phyloP scores from a whole-genome alignment of 2,329 filamentous ascomycete species.

The Arachnomyces sp. region DNA sequence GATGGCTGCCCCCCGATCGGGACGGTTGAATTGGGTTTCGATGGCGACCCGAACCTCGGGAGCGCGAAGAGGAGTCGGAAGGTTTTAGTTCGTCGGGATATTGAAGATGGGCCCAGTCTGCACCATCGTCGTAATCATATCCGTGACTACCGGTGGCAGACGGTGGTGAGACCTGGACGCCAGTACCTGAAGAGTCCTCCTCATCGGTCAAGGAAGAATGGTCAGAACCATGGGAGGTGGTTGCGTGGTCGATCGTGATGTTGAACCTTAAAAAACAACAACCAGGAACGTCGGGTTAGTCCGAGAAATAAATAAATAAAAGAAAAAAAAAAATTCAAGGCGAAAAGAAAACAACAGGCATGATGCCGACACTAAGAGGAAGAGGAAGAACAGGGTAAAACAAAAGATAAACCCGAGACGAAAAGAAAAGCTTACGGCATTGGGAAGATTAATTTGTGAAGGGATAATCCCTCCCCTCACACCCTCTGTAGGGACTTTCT shows the following conservation, averaged over 20 bases:
- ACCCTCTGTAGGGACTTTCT: conserved; percentile 5
- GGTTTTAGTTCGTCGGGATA: conserved; percentile 41
- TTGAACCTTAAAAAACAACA: conserved; percentile 30
- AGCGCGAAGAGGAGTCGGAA: conserved; percentile 39
- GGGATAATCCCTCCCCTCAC: conserved; percentile 10
- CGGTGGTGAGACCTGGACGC: conserved; percentile 34
- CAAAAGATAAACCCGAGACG: no score
- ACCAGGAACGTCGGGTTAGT: not conserved
- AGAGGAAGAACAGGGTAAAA: no score
- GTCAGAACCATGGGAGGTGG: conserved; percentile 30
- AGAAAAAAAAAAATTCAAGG: conserved; percentile 4
- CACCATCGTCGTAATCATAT: conserved; percentile 24
- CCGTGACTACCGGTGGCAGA: conserved; percentile 34
- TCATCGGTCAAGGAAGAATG: conserved; percentile 34
- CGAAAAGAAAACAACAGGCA: conserved; percentile 8
- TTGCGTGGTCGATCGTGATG: conserved; percentile 33
- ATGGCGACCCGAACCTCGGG: conserved; percentile 33
- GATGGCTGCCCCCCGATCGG: conserved; percentile 29
- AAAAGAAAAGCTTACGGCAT: conserved; percentile 18
- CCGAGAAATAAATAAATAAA: conserved; percentile 2
- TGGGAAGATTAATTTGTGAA: conserved; percentile 11
- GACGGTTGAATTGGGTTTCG: conserved; percentile 31
- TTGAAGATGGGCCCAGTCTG: conserved; percentile 30
- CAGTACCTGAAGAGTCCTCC: conserved; percentile 35
- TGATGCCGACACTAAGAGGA: no score